phyloP scores from a whole-genome alignment of 345 rosid genomes.

The Eucalyptus grandis region DNA sequence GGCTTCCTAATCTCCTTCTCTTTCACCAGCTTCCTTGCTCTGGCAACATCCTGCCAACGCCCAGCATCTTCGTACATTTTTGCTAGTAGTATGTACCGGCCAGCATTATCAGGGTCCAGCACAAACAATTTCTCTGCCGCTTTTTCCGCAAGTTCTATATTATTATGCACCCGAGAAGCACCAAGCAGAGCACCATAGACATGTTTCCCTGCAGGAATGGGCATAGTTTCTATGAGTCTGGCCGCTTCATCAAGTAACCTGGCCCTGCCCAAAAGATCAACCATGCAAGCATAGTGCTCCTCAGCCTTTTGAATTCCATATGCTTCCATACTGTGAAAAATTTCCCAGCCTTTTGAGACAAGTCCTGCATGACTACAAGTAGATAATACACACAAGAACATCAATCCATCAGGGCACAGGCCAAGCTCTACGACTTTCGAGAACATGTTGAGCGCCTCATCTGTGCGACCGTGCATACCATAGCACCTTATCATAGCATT shows the following conservation, averaged over 20 bases:
- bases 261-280: background rate
- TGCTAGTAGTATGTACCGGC: background rate
- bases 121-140: background rate
- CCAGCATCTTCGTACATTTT: background rate
- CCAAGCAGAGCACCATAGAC: background rate
- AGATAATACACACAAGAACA: background rate
- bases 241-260: background rate
- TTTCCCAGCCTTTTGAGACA: background rate
- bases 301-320: background rate
- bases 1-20: background rate
- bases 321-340: background rate
- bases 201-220: background rate
- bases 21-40: background rate
- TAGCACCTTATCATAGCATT: background rate
- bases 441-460: background rate
- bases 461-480: background rate
- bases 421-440: background rate
- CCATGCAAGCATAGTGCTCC: conserved; percentile 1
- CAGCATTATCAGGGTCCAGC: background rate
- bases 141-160: background rate
- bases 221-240: background rate
- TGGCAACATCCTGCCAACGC: background rate
- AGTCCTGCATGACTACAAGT: background rate
- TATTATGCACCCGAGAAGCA: background rate
- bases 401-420: background rate